Base-by-base conservation (phyloP, 2,329 filamentous ascomycete species). In the Colletotrichum sp. region DNA sequence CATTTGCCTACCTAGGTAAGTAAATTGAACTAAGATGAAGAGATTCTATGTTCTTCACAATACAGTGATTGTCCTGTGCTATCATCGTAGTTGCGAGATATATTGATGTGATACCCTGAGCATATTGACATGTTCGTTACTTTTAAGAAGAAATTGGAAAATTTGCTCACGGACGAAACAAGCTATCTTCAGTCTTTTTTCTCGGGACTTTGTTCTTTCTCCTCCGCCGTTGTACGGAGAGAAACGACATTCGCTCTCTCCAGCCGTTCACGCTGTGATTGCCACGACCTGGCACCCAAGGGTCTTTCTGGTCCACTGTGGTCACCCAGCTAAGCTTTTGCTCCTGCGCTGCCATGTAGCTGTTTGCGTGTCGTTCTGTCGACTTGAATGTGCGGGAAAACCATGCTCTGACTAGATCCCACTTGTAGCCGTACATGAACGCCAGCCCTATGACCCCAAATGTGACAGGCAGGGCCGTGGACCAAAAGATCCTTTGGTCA, bases 401-500 rank as follows among this genome's bases (percentile, higher is more conserved):
- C 62, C 70, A 68, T 39, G 49, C 63, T 5, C 36, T 36, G 10
- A 70, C 21, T 15, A 15, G 5, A 55, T 81, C 79, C 28, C 78
- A 71, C 21, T 75, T 77, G 65, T 80, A 81, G 7, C 77, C 78
- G 15, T 80, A 81, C 13, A 79, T 49, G 18, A 76, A 79, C 4
- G 79, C 83, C 10, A 81, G 28, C 2, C 79, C 62, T 62, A 85
- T 76, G 26, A 84, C 80, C 3, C 79, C 67, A 2, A 82, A 70
- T 0, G 86, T 88, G 2, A 87, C 80, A 2, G 86, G 85, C 6
- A 88, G 63, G 1, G 85, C 85, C 0, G 81, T 81, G 4, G 81
- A 82, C 87, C 86, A 88, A 78, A 85, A 88, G 5, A 84, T 78
- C 80, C 82, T 83, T 78, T 87, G 85, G 12, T 80, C 81, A 2